phyloP scores from a whole-genome alignment of 768 basidiomycete genomes.

The Suillus discolor region DNA sequence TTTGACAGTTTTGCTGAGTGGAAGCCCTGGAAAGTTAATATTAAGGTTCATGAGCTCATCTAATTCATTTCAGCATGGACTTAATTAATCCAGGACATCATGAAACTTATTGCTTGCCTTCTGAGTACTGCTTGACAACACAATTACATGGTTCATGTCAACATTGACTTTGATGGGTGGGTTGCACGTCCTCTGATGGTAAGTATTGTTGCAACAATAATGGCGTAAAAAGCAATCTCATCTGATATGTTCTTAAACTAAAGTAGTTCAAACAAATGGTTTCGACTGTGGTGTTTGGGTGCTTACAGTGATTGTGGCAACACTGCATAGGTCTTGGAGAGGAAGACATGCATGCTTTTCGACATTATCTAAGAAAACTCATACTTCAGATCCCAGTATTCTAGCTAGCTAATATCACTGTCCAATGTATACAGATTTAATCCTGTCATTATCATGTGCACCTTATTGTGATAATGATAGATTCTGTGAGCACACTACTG shows the following conservation, averaged over 20 bases:
- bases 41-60: too few relatives aligned
- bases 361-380: background rate
- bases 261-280: conserved; percentile 16
- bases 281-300: conserved; percentile 29
- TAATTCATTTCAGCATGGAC: too few relatives aligned
- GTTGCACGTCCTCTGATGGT: too few relatives aligned
- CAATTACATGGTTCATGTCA: too few relatives aligned
- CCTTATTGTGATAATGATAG: background rate
- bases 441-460: background rate
- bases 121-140: too few relatives aligned
- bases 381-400: background rate
- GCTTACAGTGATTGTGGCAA: background rate
- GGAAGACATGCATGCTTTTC: background rate
- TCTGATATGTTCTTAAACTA: background rate
- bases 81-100: too few relatives aligned
- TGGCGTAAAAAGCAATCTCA: background rate
- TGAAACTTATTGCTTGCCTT: too few relatives aligned
- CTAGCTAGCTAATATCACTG: too few relatives aligned
- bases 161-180: too few relatives aligned
- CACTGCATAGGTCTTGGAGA: background rate
- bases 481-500: background rate
- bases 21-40: too few relatives aligned
- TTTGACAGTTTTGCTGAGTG: too few relatives aligned
- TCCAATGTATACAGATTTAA: background rate
- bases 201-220: background rate